Percentiles rank a stretch among this genome's conserved stretches.
Conservation (phyloP, 129 eudicot species). For the Artemisia argyi region DNA sequence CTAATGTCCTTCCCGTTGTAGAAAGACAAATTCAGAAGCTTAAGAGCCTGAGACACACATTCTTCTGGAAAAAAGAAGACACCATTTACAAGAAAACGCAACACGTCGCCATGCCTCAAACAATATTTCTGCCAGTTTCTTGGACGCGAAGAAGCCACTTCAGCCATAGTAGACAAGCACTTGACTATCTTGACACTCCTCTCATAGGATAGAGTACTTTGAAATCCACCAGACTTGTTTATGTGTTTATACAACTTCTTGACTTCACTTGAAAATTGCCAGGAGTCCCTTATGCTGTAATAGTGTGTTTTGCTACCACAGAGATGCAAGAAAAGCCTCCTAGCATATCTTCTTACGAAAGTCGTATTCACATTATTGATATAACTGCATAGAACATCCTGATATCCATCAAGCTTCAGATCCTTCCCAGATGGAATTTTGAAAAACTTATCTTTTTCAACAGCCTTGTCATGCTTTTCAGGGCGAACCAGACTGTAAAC, state of each 20-base stretch:
- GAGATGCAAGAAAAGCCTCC: slow-evolving; percentile 92
- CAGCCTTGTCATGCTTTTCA: slow-evolving; percentile 88
- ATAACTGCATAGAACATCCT: slow-evolving; percentile 96
- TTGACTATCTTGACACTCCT: slow-evolving; percentile 95
- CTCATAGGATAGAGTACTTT: slow-evolving; percentile 78
- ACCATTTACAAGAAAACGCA: slow-evolving; percentile 75
- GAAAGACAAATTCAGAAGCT: slow-evolving; percentile 83
- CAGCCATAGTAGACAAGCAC: slow-evolving; percentile 88
- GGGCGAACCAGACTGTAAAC: slow-evolving; percentile 93
- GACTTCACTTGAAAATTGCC: slow-evolving; percentile 97
- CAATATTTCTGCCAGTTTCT: slow-evolving; percentile 99
- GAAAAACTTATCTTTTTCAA: slow-evolving; percentile 78
- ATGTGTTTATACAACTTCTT: slow-evolving; percentile 85
- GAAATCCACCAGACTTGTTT: slow-evolving; percentile 89
- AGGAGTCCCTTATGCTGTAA: slow-evolving; percentile 85
- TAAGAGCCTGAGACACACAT: slow-evolving; percentile 79
- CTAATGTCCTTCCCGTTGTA: slow-evolving; percentile 78
- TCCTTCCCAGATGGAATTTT: slow-evolving; percentile 74
- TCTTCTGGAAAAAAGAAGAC: slow-evolving; percentile 89
- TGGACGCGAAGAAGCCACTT: slow-evolving; percentile 95
- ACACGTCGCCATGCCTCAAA: slow-evolving; percentile 82
- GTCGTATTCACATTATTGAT: slow-evolving; percentile 81
- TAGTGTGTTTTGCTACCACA: slow-evolving; percentile 99
- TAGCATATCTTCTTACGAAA: slow-evolving; percentile 87
- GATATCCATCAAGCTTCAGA: slow-evolving; percentile 94